A percentile compares a stretch with the other conserved stretches of the same genome.
These are phyloP conservation scores for Kalmanozyma brasiliensis DNA, from an alignment of 1,284 basidiomycete genomes.

Conservation along the genomic window DNA sequence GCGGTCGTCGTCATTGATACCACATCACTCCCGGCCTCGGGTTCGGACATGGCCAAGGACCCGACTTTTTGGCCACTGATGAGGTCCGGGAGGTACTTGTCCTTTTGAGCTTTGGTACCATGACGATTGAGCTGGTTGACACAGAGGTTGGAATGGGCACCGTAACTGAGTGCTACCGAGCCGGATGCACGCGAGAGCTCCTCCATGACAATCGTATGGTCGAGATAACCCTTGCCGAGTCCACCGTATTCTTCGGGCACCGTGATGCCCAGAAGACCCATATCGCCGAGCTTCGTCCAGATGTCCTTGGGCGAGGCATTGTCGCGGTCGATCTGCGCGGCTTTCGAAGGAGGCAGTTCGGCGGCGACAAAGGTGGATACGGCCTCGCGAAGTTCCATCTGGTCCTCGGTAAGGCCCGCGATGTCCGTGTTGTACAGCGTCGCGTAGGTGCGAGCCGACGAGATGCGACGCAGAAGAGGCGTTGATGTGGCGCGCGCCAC, in stretches of 20 bases:
- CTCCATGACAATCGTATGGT: slow-evolving; percentile 63
- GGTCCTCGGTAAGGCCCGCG: slow-evolving; percentile 47
- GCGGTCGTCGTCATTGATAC: slow-evolving; percentile 86
- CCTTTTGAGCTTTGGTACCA: slow-evolving; percentile 85
- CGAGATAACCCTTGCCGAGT: slow-evolving; percentile 56
- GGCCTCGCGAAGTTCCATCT: slow-evolving; percentile 52
- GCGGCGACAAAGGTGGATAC: slow-evolving; percentile 44
- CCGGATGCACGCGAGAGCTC: slow-evolving; percentile 86
- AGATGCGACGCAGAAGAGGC: background rate
- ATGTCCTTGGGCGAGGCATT: slow-evolving; percentile 54
- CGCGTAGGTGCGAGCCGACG: background rate
- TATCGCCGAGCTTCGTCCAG: slow-evolving; percentile 59
- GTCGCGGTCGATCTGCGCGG: slow-evolving; percentile 46
- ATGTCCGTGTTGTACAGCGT: slow-evolving; percentile 56
- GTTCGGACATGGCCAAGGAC: slow-evolving; percentile 92
- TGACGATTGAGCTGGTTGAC: slow-evolving; percentile 80
- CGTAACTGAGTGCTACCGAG: slow-evolving; percentile 89
- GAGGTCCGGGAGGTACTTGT: slow-evolving; percentile 86
- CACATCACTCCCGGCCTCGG: slow-evolving; percentile 89
- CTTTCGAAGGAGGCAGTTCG: slow-evolving; percentile 42
- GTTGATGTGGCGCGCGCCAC: background rate
- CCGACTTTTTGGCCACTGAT: slow-evolving; percentile 85
- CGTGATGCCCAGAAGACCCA: slow-evolving; percentile 61
- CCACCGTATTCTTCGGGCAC: slow-evolving; percentile 57
- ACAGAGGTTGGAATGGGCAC: slow-evolving; percentile 75